Conservation (phyloP, 2,329 filamentous ascomycete species). For the Tolypocladium album region DNA sequence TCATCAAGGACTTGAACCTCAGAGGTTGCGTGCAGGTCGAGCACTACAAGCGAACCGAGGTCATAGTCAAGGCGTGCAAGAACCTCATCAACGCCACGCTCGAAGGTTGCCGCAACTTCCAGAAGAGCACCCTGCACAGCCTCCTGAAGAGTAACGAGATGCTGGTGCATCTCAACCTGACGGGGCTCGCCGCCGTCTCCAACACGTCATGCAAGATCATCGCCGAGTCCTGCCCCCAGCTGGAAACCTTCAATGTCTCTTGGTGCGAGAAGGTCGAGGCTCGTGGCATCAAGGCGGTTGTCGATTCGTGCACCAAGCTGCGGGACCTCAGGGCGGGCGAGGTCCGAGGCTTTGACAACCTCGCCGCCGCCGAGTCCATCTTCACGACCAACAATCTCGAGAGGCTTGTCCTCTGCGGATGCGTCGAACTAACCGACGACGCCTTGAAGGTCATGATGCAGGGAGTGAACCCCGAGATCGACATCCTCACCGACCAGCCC, state of each 20-base stretch:
- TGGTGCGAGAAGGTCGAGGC: constrained; percentile 87
- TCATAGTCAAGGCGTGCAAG: constrained; percentile 70
- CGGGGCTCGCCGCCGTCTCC: constrained; percentile 67
- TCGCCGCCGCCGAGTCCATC: constrained; percentile 60
- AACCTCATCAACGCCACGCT: constrained; percentile 83
- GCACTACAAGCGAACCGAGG: constrained; percentile 66
- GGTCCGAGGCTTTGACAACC: constrained; percentile 66
- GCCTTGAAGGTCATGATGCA: constrained; percentile 65
- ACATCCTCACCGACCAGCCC: constrained; percentile 66
- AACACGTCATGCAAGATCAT: constrained; percentile 84
- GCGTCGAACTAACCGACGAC: constrained; percentile 66
- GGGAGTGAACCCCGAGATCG: constrained; percentile 65
- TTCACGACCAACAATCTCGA: constrained; percentile 76
- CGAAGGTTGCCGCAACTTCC: constrained; percentile 81
- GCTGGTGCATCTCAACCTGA: constrained; percentile 77
- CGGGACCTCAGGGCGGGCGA: constrained; percentile 76
- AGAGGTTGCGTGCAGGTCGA: constrained; percentile 83
- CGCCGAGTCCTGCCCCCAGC: constrained; percentile 63
- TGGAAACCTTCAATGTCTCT: constrained; percentile 82
- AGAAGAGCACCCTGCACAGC: constrained; percentile 65
- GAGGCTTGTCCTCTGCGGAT: constrained; percentile 71
- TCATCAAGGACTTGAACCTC: constrained; percentile 82
- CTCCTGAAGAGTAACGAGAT: constrained; percentile 64
- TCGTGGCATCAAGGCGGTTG: constrained; percentile 59
- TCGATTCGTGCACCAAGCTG: constrained; percentile 62